These are phyloP conservation scores for Exophiala alcalophila DNA, from an alignment of 2,329 filamentous ascomycete genomes.

Conservation along the genomic window DNA sequence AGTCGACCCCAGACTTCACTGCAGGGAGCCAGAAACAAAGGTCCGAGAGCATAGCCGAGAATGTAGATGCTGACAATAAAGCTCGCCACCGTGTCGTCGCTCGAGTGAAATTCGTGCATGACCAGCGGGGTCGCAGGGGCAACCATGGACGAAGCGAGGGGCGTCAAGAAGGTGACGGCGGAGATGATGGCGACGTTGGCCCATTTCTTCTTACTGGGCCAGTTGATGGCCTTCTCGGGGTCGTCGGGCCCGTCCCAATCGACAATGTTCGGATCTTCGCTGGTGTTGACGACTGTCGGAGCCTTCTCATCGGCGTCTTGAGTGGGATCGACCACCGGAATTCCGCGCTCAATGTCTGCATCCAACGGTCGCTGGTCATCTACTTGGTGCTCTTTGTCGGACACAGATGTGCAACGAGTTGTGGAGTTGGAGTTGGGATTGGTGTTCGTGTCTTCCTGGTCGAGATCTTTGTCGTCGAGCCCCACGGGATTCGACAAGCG, in stretches of 20 bases:
- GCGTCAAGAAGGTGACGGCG: slow-evolving; percentile 47
- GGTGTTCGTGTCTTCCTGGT: slow-evolving; percentile 5
- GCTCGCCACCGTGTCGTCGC: slow-evolving; percentile 44
- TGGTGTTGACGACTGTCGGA: background rate
- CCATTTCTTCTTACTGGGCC: slow-evolving; percentile 49
- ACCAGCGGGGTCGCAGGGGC: slow-evolving; percentile 43
- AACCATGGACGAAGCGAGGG: slow-evolving; percentile 46
- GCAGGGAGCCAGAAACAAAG: slow-evolving; percentile 56
- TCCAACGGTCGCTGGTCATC: slow-evolving; percentile 4
- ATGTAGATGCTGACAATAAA: slow-evolving; percentile 63
- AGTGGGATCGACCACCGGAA: slow-evolving; percentile 23
- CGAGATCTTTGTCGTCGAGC: slow-evolving; percentile 4
- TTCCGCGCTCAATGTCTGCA: slow-evolving; percentile 23
- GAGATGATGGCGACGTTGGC: slow-evolving; percentile 46
- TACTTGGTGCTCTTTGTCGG: slow-evolving; percentile 10
- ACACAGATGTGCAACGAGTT: slow-evolving; percentile 5
- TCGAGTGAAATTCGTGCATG: slow-evolving; percentile 47
- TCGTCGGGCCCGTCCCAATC: slow-evolving; percentile 60
- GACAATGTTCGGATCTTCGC: slow-evolving; percentile 51
- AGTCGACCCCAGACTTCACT: slow-evolving; percentile 65
- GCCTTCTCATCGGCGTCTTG: slow-evolving; percentile 24
- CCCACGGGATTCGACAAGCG: background rate
- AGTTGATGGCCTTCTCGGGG: slow-evolving; percentile 60
- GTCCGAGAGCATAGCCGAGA: slow-evolving; percentile 58
- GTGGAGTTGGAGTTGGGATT: too few species aligned